Evolutionary conservation across 2,329 filamentous ascomycete genomes (phyloP), one percentile per base, ranked within the genome.

Genomic region (Aspergillus ochraceoroseus): DNA sequence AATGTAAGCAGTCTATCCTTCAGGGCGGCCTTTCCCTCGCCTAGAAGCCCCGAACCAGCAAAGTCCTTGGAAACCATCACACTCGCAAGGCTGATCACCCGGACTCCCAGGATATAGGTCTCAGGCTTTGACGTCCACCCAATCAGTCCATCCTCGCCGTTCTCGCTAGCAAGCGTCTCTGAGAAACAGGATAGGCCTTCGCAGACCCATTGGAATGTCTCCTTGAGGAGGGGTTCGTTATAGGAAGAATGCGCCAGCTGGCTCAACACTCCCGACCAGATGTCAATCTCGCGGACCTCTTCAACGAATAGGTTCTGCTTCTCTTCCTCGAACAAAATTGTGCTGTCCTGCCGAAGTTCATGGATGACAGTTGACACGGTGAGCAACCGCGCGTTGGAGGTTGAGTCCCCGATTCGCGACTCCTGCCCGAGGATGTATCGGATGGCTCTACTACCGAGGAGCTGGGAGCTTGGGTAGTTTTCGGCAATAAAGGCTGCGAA

Each of bases 231-330:
- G 7, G 34, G 32, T 4, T 55, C 43, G 4, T 56, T 42, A 2
- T 63, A 54, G 3, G 58, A 45, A 6, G 32, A 14, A n/a, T 44
- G 29, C 3, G 51, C 44, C 3, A 72, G 42, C 0, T 51, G 44
- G 4, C 52, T 46, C 19, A 85, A 65, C 2, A 77, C 67, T 11
- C 61, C 62, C 0, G 73, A 66, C 87, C 88, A 95, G n/a, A 79
- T 61, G 12, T 73, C 66, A 3, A 80, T 72, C 61, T 95, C 89
- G 32, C 80, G 73, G 4, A 87, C 77, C 52, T 88, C 82, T 60
- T 96, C 90, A 34, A 90, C 71, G 62, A 87, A 96, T n/a, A 95
- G 73, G 59, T 98, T 98, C 60, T 94, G 88, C 61, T 94, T 89
- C 65, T 98, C 92, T 41, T 87, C 75, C 0, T 77, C 82, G 59